Evolutionary conservation across 2,329 filamentous ascomycete genomes (phyloP).

Genomic region (Phyllosticta ampelicida): DNA sequence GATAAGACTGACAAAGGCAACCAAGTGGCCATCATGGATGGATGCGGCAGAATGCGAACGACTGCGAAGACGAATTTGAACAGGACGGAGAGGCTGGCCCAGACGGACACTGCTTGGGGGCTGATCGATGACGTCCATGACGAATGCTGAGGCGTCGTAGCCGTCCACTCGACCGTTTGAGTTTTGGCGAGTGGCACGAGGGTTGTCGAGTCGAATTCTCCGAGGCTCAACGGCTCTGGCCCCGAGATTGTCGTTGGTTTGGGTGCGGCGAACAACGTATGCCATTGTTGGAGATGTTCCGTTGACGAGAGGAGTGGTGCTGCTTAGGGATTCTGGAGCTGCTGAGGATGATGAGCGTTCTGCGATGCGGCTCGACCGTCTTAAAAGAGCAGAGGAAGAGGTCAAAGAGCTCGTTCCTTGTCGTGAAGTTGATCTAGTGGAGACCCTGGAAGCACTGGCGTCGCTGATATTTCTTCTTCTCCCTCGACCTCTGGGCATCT

Average conservation of each 20-base stretch:
- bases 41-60: constrained; percentile 1
- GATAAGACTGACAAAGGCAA: constrained; percentile 5
- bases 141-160: constrained; percentile 16
- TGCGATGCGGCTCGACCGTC: constrained; percentile 11
- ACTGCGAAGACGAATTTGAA: constrained; percentile 3
- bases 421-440: constrained; percentile 10
- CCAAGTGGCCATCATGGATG: constrained; percentile 4
- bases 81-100: constrained; percentile 22
- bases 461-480: constrained; percentile 12
- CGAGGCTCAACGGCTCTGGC: constrained; percentile 18
- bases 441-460: constrained; percentile 9
- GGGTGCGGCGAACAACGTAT: constrained; percentile 27
- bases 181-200: constrained; percentile 4
- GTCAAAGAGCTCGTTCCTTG: constrained; percentile 4
- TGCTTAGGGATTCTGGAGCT: constrained; percentile 4
- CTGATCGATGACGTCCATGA: constrained; percentile 29
- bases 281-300: constrained; percentile 21
- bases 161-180: constrained; percentile 4
- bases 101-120: constrained; percentile 24
- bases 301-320: background rate
- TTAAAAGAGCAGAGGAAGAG: constrained; percentile 5
- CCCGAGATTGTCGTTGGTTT: constrained; percentile 15
- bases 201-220: constrained; percentile 6
- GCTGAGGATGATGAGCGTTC: constrained; percentile 7
- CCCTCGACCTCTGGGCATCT: constrained; percentile 11